phyloP scores from a whole-genome alignment of 1,284 basidiomycete species.

The Lentinula novae-zelandiae region DNA sequence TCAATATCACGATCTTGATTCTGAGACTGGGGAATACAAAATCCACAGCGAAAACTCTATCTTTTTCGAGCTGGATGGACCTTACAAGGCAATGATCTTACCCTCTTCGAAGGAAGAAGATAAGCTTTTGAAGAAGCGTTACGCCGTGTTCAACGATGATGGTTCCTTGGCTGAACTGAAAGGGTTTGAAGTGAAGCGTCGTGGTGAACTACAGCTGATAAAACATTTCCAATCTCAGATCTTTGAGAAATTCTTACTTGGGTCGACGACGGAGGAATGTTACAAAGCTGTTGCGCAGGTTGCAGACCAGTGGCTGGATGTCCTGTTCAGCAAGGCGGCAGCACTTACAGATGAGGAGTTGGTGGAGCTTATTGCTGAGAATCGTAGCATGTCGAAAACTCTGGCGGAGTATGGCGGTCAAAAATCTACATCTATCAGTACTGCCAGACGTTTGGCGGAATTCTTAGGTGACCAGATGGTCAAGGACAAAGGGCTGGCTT shows the following conservation, averaged over 20 bases:
- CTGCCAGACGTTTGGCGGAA: slow-evolving; percentile 92
- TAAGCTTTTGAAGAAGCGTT: slow-evolving; percentile 98
- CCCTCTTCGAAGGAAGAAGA: slow-evolving; percentile 99
- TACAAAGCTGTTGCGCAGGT: slow-evolving; percentile 93
- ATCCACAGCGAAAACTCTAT: slow-evolving; percentile 99
- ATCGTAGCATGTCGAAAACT: slow-evolving; percentile 97
- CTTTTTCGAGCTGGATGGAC: slow-evolving; percentile 99
- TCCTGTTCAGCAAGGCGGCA: slow-evolving; percentile 85
- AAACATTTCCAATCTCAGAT: slow-evolving; percentile 99
- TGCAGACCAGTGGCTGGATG: slow-evolving; percentile 97
- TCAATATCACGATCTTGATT: slow-evolving; percentile 94
- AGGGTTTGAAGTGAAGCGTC: slow-evolving; percentile 98
- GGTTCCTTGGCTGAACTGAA: slow-evolving; percentile 96
- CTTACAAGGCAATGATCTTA: slow-evolving; percentile 98
- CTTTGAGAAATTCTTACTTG: slow-evolving; percentile 96
- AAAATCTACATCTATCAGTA: slow-evolving; percentile 98
- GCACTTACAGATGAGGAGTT: slow-evolving; percentile 89
- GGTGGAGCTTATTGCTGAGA: slow-evolving; percentile 98
- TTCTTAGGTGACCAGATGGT: slow-evolving; percentile 99
- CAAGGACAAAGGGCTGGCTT: slow-evolving; percentile 98
- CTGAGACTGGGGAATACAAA: slow-evolving; percentile 79
- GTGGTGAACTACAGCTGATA: slow-evolving; percentile 98
- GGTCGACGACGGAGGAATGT: slow-evolving; percentile 91
- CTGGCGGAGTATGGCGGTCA: slow-evolving; percentile 94
- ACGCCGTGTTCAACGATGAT: slow-evolving; percentile 99